Conservation (phyloP, 1,284 basidiomycete genomes). For the Marasmius oreades region DNA sequence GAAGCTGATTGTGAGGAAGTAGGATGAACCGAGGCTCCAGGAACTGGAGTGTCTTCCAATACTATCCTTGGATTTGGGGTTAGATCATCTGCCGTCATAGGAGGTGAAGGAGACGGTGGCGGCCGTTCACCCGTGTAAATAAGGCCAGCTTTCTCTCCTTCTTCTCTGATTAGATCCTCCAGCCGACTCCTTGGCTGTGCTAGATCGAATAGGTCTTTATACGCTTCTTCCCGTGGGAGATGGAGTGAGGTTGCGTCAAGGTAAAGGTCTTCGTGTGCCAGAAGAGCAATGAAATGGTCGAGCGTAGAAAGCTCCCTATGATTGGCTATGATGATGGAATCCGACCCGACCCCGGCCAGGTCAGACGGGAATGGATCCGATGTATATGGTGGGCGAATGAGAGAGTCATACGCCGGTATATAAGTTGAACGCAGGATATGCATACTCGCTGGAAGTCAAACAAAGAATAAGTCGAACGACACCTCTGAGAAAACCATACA, state of each 20-base stretch:
- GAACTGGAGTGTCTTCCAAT: too few relatives aligned
- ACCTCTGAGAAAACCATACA: neutral
- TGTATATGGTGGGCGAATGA: constrained; percentile 49
- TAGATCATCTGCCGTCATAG: constrained; percentile 5
- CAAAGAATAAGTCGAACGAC: neutral
- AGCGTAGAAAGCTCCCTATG: constrained; percentile 50
- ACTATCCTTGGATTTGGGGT: too few relatives aligned
- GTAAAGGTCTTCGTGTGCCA: constrained; percentile 55
- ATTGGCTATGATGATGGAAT: constrained; percentile 13
- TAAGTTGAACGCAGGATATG: constrained; percentile 58
- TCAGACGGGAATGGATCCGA: constrained; percentile 54
- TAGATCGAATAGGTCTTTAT: constrained; percentile 57
- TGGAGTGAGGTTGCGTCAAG: constrained; percentile 53
- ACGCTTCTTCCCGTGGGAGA: constrained; percentile 53
- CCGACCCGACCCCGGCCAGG: constrained; percentile 20
- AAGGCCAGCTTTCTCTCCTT: constrained; percentile 40
- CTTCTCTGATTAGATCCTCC: constrained; percentile 49
- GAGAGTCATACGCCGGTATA: constrained; percentile 42
- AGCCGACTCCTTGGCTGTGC: constrained; percentile 53
- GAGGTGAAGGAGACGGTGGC: constrained; percentile 8
- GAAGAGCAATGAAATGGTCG: constrained; percentile 54
- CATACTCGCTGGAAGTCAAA: constrained; percentile 46
- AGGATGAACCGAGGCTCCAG: neutral
- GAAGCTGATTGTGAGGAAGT: constrained; percentile 9
- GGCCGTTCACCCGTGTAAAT: constrained; percentile 22